Evolutionary conservation across 1,284 basidiomycete species (phyloP), one percentile per base, ranked within the genome.

Genomic region (Wolfiporia cocos): DNA sequence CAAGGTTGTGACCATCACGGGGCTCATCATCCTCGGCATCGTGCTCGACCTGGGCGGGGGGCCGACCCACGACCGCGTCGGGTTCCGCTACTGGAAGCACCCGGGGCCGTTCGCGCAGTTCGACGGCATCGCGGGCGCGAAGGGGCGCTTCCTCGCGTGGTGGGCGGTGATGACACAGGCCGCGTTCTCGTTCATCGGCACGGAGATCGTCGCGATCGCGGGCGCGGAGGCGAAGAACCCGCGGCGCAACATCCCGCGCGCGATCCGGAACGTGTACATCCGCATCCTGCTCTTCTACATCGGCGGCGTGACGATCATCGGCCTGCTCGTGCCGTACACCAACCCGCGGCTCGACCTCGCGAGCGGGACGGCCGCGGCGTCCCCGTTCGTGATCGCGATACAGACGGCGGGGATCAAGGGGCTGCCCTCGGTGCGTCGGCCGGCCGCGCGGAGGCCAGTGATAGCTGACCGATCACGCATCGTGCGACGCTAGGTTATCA

Each of bases 321-420:
- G 89, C 37, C 64, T 92, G 19, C 73, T 92, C 43, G 86, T 90
- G 7, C 80, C 87, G 2, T 85, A 76, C 30, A 79, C 76, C 56
- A 69, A 83, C 43, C 54, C 64, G 0, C 62, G 73, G 15, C 74
- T 92, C 21, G 63, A 74, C 46, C 66, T 86, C 35, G 59, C 54
- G 15, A 59, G 57, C 39, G 72, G 76, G 17, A 81, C 74, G 28
- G 88, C 88, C 34, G 76, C 79, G 7, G 76, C 76, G 10, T 88
- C 83, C n/a, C 89, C 89, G 1, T 92, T 91, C 62, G 88, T 92
- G 45, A 87, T 92, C 51, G 88, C 86, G 3, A 84, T 84, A 57
- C 57, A 76, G 53, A 73, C 69, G 32, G 83, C 88, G 1, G 82
- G 86, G 24, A 92, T 92, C 64, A 78, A 77, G 50, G 72, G 68